Conservation (phyloP, 257 asterid species). For the Capsicum chinense region DNA sequence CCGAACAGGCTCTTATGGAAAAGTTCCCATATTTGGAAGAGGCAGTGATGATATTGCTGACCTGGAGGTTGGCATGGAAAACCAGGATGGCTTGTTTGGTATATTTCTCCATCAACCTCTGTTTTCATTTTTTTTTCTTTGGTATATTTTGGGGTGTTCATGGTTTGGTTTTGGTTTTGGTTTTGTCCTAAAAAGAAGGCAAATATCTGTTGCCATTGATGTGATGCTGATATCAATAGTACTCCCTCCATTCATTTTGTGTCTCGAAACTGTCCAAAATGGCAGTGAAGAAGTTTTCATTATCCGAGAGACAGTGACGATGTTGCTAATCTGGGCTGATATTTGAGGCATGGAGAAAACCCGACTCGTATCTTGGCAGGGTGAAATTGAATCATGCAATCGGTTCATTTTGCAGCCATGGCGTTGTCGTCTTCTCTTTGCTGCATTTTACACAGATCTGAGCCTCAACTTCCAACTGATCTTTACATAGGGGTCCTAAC, state of each 20-base stretch:
- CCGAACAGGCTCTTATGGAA: constrained; percentile 30
- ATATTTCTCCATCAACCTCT: background rate
- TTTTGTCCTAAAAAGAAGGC: background rate
- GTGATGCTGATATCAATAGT: background rate
- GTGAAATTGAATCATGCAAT: background rate
- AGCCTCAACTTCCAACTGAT: background rate
- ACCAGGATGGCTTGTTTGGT: background rate
- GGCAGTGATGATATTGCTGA: background rate
- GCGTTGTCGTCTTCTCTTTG: background rate
- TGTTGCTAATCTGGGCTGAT: background rate
- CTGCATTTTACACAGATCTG: background rate
- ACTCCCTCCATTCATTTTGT: background rate
- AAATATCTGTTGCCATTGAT: background rate
- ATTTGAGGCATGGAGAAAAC: background rate
- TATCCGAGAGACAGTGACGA: background rate
- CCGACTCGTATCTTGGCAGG: background rate
- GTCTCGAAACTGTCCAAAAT: background rate
- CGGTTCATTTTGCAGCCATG: background rate
- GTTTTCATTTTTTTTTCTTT: background rate
- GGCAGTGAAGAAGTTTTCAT: background rate
- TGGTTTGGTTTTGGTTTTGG: background rate
- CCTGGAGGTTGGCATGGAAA: background rate
- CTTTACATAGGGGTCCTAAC: background rate
- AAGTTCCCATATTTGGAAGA: constrained; percentile 14
- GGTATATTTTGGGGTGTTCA: background rate